A percentile compares a stretch with the other conserved stretches of the same genome.
phyloP scores from a whole-genome alignment of 108 stramenopile genomes.

The Cylindrotheca fusiformis region DNA sequence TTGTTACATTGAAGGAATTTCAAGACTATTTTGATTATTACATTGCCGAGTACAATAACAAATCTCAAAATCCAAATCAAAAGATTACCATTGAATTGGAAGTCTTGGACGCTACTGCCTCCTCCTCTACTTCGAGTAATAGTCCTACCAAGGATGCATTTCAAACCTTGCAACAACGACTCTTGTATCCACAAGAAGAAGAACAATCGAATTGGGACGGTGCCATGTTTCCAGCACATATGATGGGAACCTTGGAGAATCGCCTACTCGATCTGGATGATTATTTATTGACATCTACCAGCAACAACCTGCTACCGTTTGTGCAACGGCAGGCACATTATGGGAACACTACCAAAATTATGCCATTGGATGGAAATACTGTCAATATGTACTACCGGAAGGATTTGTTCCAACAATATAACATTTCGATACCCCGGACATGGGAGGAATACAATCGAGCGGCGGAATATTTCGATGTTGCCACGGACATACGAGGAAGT shows the following conservation, averaged over 20 bases:
- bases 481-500: conserved; percentile 17
- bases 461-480: conserved; percentile 32
- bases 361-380: conserved; percentile 45
- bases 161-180: neutral
- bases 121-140: no score
- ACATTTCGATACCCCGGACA: conserved; percentile 36
- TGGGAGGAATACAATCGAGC: conserved; percentile 51
- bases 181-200: neutral
- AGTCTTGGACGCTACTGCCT: no score
- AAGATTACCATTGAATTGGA: conserved; percentile 13
- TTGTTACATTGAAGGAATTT: conserved; percentile 22
- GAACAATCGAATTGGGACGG: conserved; percentile 22
- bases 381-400: conserved; percentile 37
- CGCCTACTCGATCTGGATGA: conserved; percentile 18
- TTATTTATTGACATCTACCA: conserved; percentile 6
- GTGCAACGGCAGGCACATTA: neutral
- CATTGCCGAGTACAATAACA: conserved; percentile 10
- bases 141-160: neutral
- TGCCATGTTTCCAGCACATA: conserved; percentile 23
- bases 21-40: conserved; percentile 20
- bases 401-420: conserved; percentile 39
- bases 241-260: conserved; percentile 22
- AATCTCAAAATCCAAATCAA: conserved; percentile 16
- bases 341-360: conserved; percentile 8
- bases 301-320: conserved; percentile 21